Evolutionary conservation across 163 green algal species (phyloP), one percentile per base, ranked within the genome.

Genomic region (Smithsoniella earleae): DNA sequence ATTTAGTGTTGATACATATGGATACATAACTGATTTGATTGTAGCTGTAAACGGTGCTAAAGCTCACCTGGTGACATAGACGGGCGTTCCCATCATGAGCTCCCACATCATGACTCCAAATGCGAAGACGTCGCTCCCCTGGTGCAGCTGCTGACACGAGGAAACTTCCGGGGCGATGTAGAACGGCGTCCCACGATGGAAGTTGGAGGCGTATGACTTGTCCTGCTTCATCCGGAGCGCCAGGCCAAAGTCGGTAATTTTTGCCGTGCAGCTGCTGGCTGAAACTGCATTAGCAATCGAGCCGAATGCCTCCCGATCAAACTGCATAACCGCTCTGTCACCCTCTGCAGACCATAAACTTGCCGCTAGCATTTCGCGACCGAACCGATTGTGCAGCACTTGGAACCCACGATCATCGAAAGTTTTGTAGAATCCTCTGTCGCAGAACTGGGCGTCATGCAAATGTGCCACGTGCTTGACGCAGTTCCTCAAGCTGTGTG

Each of bases 191-290:
- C 76, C 76, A 43, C 77, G 73, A 20, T 43, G 64, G 69, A 77
- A 74, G 38, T 63, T 63, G 55, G 28, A 65, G 3, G 72, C 37
- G 44, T 80, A 62, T 5, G 30, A 73, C 46, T 73, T 65, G 52
- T 36, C 55, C 18, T 74, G 76, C 3, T 74, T 44, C 27, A 80
- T 43, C 37, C 55, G 73, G 3, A 66, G 76, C 38, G 52, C 69
- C 46, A 80, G 66, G 30, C 76, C 76, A 77, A 80, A 80, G 40
- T 78, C 74, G 3, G 74, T 78, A 18, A 78, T 36, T 73, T 81
- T 81, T 38, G 73, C 69, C 2, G 34, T 27, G 36, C 75, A 74
- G 33, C 58, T 73, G 20, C 49, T 75, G 3, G 66, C 62, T n/a
- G 55, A 66, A 1, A 66, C 36, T 1, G 45, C 46, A 27, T 78